Percentiles rank a stretch among this genome's conserved stretches.
Evolutionary conservation across 345 rosid species (phyloP).

Genomic region (Lagerstroemia speciosa): DNA sequence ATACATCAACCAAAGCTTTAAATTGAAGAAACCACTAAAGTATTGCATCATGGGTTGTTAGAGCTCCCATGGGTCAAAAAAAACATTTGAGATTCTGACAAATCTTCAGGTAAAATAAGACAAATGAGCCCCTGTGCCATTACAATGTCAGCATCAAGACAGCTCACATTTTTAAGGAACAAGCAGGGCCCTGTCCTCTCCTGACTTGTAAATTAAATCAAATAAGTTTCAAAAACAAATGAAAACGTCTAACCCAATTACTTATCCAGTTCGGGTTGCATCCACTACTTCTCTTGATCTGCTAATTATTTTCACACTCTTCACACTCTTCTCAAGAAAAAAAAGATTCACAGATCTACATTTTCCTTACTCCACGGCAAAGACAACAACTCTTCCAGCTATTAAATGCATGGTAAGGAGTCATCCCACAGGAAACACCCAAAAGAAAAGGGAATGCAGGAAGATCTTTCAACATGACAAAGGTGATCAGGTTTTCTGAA

Average conservation of each 20-base stretch:
- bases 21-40: neutral
- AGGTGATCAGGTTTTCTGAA: neutral
- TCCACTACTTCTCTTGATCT: no score
- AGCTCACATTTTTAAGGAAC: neutral
- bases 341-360: neutral
- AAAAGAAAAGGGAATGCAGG: no score
- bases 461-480: neutral
- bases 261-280: neutral
- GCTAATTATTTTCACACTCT: no score
- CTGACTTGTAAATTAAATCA: neutral
- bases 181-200: neutral
- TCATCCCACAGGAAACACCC: neutral
- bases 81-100: neutral
- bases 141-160: neutral
- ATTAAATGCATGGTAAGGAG: no score
- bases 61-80: neutral
- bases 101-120: neutral
- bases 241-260: neutral
- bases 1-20: neutral
- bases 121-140: neutral
- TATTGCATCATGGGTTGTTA: neutral
- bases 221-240: neutral
- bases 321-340: no score
- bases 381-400: no score
- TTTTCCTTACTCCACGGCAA: neutral